A percentile compares a stretch with the other conserved stretches of the same genome.
Conservation (phyloP, 2,329 filamentous ascomycete genomes). For the Diaporthe caulivora region DNA sequence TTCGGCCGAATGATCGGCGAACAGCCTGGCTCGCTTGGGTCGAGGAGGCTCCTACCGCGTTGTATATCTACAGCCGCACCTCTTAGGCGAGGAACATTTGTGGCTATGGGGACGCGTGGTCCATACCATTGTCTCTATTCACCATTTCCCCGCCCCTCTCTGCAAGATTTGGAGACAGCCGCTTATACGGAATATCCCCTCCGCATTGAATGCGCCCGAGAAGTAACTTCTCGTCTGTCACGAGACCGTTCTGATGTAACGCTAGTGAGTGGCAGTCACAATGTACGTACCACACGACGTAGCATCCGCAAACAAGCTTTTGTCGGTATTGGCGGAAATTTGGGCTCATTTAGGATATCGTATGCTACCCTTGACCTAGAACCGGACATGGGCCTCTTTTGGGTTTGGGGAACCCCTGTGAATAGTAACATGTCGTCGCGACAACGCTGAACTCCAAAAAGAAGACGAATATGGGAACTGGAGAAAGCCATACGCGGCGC, state of each 20-base stretch:
- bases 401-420: not conserved
- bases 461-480: not conserved
- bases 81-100: slow-evolving; percentile 2
- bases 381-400: not conserved
- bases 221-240: slow-evolving; percentile 21
- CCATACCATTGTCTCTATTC: not conserved
- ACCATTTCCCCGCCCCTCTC: not conserved
- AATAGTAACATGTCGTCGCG: slow-evolving; percentile 11
- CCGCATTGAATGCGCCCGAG: slow-evolving; percentile 25
- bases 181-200: slow-evolving; percentile 21
- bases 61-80: not conserved
- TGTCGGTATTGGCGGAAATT: slow-evolving; percentile 36
- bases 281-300: not conserved
- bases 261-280: slow-evolving; percentile 23
- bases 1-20: slow-evolving; percentile 26
- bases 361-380: slow-evolving; percentile 21
- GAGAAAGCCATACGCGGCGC: not conserved
- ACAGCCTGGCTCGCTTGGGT: not conserved
- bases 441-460: not conserved
- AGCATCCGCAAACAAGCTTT: slow-evolving; percentile 24
- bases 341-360: not conserved
- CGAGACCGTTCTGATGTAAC: slow-evolving; percentile 3
- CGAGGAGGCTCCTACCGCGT: not conserved
- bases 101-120: slow-evolving; percentile 10
- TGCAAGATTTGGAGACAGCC: not conserved